phyloP scores from a whole-genome alignment of 345 rosid species.

The Lumnitzera racemosa region DNA sequence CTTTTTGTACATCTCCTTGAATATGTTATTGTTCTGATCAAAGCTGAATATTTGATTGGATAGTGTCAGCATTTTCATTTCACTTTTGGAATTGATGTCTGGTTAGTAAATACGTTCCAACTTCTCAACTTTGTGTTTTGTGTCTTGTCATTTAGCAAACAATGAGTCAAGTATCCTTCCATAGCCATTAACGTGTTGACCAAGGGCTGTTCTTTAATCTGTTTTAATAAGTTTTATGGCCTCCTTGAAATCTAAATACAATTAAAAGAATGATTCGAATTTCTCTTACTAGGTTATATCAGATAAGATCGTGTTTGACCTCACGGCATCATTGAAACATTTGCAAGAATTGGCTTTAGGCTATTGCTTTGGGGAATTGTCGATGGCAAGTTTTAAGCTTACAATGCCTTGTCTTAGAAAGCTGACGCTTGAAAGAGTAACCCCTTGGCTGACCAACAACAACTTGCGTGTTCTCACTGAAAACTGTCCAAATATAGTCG shows the following conservation, averaged over 20 bases:
- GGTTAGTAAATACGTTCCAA: no score
- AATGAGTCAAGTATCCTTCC: no score
- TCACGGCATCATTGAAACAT: conserved; percentile 34
- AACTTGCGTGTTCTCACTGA: conserved; percentile 54
- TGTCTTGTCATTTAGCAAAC: no score
- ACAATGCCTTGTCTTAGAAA: conserved; percentile 39
- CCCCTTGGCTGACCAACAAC: conserved; percentile 66
- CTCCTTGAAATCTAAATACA: not conserved
- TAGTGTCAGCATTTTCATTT: not conserved
- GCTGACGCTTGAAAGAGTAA: conserved; percentile 62
- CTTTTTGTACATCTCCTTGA: no score
- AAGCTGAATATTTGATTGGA: no score
- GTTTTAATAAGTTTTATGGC: not conserved
- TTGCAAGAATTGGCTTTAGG: conserved; percentile 48
- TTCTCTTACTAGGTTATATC: conserved; percentile 47
- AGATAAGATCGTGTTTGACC: conserved; percentile 36
- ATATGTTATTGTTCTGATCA: no score
- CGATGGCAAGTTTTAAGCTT: conserved; percentile 41
- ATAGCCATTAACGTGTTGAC: no score
- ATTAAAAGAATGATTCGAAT: not conserved
- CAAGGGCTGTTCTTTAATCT: not conserved
- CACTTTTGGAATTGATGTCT: no score
- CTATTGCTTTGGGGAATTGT: conserved; percentile 74
- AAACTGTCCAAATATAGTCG: conserved; percentile 43
- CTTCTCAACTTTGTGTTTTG: no score